A percentile compares a stretch with the other conserved stretches of the same genome.
Conservation (phyloP, 106 monocot species). For the Phalaenopsis aphrodite region DNA sequence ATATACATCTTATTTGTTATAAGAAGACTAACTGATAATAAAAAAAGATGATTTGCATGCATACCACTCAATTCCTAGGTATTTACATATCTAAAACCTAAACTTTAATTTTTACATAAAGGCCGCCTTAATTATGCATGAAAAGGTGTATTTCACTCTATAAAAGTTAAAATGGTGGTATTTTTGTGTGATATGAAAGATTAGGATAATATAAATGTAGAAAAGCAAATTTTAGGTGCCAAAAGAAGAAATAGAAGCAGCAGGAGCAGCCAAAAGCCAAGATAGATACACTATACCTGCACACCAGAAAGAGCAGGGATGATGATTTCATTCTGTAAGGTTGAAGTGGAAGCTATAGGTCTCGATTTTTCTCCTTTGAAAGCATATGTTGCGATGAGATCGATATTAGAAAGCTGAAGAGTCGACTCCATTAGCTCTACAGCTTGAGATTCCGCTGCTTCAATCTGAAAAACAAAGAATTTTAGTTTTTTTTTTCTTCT, state of each 20-base stretch:
- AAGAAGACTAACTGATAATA: neutral
- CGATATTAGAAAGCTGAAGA: constrained; percentile 77
- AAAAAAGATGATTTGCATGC: too few relatives aligned
- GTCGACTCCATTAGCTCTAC: constrained; percentile 65
- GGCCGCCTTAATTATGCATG: too few relatives aligned
- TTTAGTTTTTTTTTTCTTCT: neutral
- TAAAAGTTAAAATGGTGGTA: too few relatives aligned
- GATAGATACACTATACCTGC: constrained; percentile 27
- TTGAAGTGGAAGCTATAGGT: constrained; percentile 34
- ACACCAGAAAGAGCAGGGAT: constrained; percentile 53
- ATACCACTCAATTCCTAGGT: too few relatives aligned
- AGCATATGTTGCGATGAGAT: constrained; percentile 74
- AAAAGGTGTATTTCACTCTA: too few relatives aligned
- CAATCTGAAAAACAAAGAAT: constrained; percentile 46
- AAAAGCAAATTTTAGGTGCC: too few relatives aligned
- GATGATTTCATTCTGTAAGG: constrained; percentile 85
- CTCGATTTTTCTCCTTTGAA: constrained; percentile 56
- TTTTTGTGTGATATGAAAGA: too few relatives aligned
- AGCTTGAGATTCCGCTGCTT: constrained; percentile 47
- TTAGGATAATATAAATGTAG: too few relatives aligned
- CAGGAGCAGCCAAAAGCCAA: neutral
- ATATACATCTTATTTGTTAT: neutral
- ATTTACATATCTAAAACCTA: too few relatives aligned
- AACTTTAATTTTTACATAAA: too few relatives aligned
- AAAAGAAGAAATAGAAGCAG: neutral